Evolutionary conservation across 306 rosid genomes (phyloP).

Genomic region (Cercis canadensis): DNA sequence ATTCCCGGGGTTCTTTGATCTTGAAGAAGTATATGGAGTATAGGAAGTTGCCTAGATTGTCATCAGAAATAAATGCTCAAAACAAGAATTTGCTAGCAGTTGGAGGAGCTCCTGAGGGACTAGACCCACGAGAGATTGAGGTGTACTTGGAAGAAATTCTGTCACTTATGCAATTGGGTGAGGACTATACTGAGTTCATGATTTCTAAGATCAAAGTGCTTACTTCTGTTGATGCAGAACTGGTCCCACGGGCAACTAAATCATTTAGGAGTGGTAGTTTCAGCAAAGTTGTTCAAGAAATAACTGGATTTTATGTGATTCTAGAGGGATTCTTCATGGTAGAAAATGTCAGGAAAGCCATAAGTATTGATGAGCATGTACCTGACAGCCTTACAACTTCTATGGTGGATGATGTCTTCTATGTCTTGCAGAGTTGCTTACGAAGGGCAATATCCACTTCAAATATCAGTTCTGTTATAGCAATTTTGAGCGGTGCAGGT

Average conservation of each 20-base stretch:
- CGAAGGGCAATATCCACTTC: slow-evolving; percentile 87
- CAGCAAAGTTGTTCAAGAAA: slow-evolving; percentile 83
- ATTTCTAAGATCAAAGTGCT: slow-evolving; percentile 81
- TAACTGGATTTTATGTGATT: slow-evolving; percentile 89
- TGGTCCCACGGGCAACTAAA: slow-evolving; percentile 88
- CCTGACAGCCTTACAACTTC: slow-evolving; percentile 93
- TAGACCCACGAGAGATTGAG: slow-evolving; percentile 89
- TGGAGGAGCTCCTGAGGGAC: slow-evolving; percentile 80
- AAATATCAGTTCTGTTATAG: slow-evolving; percentile 87
- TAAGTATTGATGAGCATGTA: slow-evolving; percentile 81
- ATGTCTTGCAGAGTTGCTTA: slow-evolving; percentile 90
- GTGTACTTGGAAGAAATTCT: slow-evolving; percentile 85
- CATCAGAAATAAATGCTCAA: slow-evolving; percentile 83
- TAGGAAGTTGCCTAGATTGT: slow-evolving; percentile 71
- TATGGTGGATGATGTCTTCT: slow-evolving; percentile 96
- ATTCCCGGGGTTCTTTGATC: slow-evolving; percentile 75
- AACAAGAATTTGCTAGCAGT: slow-evolving; percentile 77
- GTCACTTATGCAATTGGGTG: slow-evolving; percentile 86
- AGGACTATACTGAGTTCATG: slow-evolving; percentile 90
- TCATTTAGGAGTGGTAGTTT: slow-evolving; percentile 87
- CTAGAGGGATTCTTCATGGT: slow-evolving; percentile 97
- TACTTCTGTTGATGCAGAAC: slow-evolving; percentile 81
- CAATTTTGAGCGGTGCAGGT: slow-evolving; percentile 86
- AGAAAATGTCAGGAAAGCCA: slow-evolving; percentile 94
- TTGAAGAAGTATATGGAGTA: slow-evolving; percentile 95